These are phyloP conservation scores for Cercospora janseana DNA, from an alignment of 2,329 filamentous ascomycete genomes.

Conservation along the genomic window DNA sequence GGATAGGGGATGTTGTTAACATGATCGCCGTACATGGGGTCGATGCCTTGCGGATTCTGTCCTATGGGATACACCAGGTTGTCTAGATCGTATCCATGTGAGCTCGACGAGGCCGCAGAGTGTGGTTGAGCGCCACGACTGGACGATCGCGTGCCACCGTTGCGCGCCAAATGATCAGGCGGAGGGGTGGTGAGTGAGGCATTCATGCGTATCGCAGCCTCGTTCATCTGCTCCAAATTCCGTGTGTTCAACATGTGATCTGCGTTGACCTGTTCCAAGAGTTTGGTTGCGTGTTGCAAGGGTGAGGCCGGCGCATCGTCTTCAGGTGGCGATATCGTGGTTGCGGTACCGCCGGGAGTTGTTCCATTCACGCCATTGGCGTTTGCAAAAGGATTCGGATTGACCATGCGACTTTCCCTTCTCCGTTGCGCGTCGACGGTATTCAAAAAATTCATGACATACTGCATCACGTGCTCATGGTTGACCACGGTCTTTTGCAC, in stretches of 20 bases:
- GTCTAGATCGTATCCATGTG: slow-evolving; percentile 60
- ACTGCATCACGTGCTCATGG: slow-evolving; percentile 69
- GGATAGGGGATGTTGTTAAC: slow-evolving; percentile 91
- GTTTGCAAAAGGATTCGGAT: slow-evolving; percentile 38
- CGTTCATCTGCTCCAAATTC: slow-evolving; percentile 65
- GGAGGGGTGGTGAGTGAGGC: slow-evolving; percentile 57
- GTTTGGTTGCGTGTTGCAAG: slow-evolving; percentile 65
- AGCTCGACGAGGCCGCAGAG: slow-evolving; percentile 51
- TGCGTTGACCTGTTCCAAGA: slow-evolving; percentile 63
- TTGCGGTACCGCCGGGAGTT: slow-evolving; percentile 16
- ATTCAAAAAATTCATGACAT: slow-evolving; percentile 67
- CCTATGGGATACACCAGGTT: slow-evolving; percentile 87
- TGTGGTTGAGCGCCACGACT: slow-evolving; percentile 45
- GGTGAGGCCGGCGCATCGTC: slow-evolving; percentile 67
- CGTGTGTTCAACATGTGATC: slow-evolving; percentile 63
- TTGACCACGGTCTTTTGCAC: slow-evolving; percentile 70
- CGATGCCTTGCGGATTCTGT: slow-evolving; percentile 77
- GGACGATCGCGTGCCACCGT: slow-evolving; percentile 43
- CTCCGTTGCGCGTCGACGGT: slow-evolving; percentile 63
- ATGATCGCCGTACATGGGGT: slow-evolving; percentile 91
- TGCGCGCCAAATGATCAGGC: slow-evolving; percentile 46
- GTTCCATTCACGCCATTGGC: slow-evolving; percentile 20
- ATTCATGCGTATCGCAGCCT: slow-evolving; percentile 55
- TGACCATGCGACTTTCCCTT: slow-evolving; percentile 56
- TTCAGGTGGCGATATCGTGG: slow-evolving; percentile 34